Percentiles rank a stretch among this genome's conserved stretches.
Evolutionary conservation across 108 stramenopile genomes (phyloP).

Genomic region (Nitzschia sp.): DNA sequence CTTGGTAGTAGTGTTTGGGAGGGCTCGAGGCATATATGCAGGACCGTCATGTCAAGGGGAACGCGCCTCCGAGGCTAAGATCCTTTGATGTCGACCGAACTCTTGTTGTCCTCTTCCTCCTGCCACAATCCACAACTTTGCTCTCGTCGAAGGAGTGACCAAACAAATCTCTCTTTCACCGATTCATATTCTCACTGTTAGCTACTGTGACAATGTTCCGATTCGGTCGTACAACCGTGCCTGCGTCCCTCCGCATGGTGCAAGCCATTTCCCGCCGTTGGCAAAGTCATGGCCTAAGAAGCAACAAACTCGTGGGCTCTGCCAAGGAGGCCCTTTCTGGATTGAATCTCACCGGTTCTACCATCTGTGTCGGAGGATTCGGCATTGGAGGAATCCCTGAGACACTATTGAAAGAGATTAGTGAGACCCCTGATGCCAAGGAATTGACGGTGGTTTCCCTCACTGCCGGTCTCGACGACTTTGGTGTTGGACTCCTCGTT

Average conservation of each 20-base stretch:
- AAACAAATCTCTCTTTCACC: no score
- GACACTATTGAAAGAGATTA: conserved; percentile 62
- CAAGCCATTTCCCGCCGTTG: background rate
- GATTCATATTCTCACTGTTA: no score
- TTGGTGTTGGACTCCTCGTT: conserved; percentile 76
- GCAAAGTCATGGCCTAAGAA: background rate
- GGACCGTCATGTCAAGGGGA: no score
- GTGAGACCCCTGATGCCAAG: conserved; percentile 17
- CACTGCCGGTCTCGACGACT: conserved; percentile 82
- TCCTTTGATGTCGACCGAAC: no score
- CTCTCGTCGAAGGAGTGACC: no score
- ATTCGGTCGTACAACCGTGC: background rate
- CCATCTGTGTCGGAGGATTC: conserved; percentile 61
- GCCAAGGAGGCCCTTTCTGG: conserved; percentile 43
- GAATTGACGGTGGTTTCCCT: conserved; percentile 79
- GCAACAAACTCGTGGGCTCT: conserved; percentile 36
- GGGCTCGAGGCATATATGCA: no score
- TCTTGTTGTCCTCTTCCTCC: no score
- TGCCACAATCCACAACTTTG: no score
- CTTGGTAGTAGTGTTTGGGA: no score
- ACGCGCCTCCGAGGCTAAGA: no score
- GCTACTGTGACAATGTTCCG: background rate
- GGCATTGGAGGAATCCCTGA: conserved; percentile 77
- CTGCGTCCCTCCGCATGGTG: background rate
- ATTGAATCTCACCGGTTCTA: conserved; percentile 24